A percentile compares a stretch with the other conserved stretches of the same genome.
Conservation (phyloP, 768 basidiomycete genomes). For the Omphalotus guepiniiformis region DNA sequence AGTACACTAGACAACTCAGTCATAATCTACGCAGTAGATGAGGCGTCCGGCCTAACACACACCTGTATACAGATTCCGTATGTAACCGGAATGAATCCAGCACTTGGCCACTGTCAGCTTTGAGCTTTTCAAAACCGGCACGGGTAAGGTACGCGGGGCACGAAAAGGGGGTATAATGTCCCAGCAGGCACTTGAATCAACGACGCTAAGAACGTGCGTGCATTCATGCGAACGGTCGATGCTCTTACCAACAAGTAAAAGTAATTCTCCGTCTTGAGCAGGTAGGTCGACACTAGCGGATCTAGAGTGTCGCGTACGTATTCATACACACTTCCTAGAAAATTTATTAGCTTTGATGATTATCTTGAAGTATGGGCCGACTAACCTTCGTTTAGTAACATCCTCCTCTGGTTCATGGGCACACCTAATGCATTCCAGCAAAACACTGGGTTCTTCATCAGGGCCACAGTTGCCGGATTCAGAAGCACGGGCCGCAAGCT, state of each 20-base stretch:
- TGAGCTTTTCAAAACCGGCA: constrained; percentile 53
- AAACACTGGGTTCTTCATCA: constrained; percentile 51
- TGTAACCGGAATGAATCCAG: constrained; percentile 63
- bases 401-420: constrained; percentile 61
- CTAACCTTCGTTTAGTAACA: constrained; percentile 50
- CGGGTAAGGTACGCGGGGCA: constrained; percentile 64
- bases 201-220: neutral
- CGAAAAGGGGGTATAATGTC: constrained; percentile 53
- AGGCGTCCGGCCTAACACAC: constrained; percentile 18
- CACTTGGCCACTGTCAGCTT: constrained; percentile 37
- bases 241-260: constrained; percentile 54
- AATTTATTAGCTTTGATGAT: too few relatives aligned
- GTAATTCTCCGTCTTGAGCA: constrained; percentile 61
- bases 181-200: constrained; percentile 30
- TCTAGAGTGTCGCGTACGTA: constrained; percentile 51
- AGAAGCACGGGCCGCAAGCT: constrained; percentile 60
- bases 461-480: constrained; percentile 50
- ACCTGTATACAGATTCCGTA: constrained; percentile 70
- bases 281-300: constrained; percentile 39
- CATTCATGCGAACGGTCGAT: constrained; percentile 1
- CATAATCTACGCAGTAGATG: too few relatives aligned
- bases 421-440: constrained; percentile 82
- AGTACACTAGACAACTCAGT: constrained; percentile 32
- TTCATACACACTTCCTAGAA: constrained; percentile 30
- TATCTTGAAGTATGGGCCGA: too few relatives aligned